Conservation (phyloP, 805 yeast species). For the Candida pini region DNA sequence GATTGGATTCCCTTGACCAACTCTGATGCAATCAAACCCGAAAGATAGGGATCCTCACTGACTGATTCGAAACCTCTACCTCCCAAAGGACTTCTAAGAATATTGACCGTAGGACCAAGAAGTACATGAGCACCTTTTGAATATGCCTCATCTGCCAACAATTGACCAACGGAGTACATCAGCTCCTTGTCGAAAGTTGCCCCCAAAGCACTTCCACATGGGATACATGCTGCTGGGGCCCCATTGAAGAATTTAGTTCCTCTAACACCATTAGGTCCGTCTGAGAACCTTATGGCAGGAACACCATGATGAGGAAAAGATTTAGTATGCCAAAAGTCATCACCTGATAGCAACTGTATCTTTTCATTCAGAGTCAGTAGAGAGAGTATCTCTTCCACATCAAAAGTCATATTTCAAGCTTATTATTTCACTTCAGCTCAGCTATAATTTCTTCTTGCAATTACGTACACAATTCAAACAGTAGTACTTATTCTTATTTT, state of each 20-base stretch:
- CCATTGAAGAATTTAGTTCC: conserved; percentile 37
- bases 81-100: conserved; percentile 40
- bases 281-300: conserved; percentile 32
- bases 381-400: no score
- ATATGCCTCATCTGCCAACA: conserved; percentile 40
- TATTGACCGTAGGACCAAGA: conserved; percentile 33
- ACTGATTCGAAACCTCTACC: conserved; percentile 60
- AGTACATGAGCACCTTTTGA: conserved; percentile 38
- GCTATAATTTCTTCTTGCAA: no score
- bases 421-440: no score
- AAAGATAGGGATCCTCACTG: conserved; percentile 52
- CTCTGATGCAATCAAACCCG: conserved; percentile 42
- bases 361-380: conserved; percentile 27
- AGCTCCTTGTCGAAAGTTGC: conserved; percentile 38
- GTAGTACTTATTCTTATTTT: no score
- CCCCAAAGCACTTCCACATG: conserved; percentile 43
- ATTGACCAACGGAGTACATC: conserved; percentile 32
- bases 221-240: conserved; percentile 39
- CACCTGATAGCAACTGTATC: conserved; percentile 16
- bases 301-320: conserved; percentile 29
- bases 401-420: no score
- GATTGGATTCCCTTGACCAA: conserved; percentile 51
- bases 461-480: no score
- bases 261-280: conserved; percentile 46
- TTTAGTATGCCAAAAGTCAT: conserved; percentile 37